These are phyloP conservation scores for Trichomonascaceae sp. DNA, from an alignment of 1,139 yeast genomes.

Conservation along the genomic window DNA sequence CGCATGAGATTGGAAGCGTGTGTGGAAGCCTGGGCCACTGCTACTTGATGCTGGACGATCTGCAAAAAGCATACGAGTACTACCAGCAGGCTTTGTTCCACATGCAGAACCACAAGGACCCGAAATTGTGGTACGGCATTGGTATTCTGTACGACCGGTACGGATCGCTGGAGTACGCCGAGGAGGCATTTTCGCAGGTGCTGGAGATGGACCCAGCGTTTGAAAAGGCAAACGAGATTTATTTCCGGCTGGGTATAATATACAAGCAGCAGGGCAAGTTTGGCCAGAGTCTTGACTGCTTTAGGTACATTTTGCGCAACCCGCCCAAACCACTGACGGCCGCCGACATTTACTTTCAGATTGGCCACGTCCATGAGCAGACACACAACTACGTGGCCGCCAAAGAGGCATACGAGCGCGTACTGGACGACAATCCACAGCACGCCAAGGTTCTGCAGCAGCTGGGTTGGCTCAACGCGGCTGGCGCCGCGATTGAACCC, in stretches of 20 bases:
- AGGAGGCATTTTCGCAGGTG: constrained; percentile 94
- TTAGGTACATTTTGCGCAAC: constrained; percentile 74
- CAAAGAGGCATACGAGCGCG: constrained; percentile 89
- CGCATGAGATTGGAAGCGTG: constrained; percentile 70
- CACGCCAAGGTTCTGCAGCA: constrained; percentile 95
- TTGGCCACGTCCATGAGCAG: constrained; percentile 90
- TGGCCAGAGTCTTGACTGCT: constrained; percentile 81
- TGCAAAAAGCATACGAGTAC: constrained; percentile 90
- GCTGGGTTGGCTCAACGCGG: constrained; percentile 71
- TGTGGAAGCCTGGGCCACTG: constrained; percentile 98
- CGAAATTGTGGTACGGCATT: constrained; percentile 96
- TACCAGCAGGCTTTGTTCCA: constrained; percentile 92
- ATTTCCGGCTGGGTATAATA: constrained; percentile 91
- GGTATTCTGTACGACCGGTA: constrained; percentile 92
- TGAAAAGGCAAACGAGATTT: constrained; percentile 92
- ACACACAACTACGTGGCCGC: constrained; percentile 88
- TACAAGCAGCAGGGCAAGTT: constrained; percentile 89
- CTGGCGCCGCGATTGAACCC: constrained; percentile 31
- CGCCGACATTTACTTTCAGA: constrained; percentile 97
- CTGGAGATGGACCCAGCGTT: constrained; percentile 91
- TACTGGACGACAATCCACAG: constrained; percentile 75
- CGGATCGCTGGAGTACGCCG: constrained; percentile 93
- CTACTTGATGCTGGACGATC: constrained; percentile 88
- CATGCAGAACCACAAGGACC: constrained; percentile 86
- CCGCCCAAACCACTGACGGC: constrained; percentile 96